Evolutionary conservation across 176 grass and related monocot species (phyloP).

Genomic region (Oryza officinalis): DNA sequence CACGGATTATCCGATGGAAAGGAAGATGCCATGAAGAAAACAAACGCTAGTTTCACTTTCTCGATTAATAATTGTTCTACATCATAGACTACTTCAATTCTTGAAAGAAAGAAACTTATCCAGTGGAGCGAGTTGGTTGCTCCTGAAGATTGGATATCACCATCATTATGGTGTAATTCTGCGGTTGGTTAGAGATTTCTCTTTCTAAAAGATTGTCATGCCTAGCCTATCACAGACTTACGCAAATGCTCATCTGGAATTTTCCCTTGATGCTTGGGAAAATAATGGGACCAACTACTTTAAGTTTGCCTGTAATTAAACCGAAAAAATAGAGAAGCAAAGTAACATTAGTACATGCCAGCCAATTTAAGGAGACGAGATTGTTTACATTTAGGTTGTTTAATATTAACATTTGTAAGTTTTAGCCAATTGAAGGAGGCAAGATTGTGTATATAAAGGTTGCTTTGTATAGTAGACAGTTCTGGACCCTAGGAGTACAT

Average conservation of each 20-base stretch:
- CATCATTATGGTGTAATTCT: constrained; percentile 26
- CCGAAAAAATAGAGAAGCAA: background rate
- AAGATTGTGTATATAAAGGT: background rate
- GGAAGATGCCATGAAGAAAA: constrained; percentile 36
- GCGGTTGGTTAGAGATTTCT: constrained; percentile 37
- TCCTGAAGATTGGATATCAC: constrained; percentile 23
- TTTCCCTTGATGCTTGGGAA: constrained; percentile 25
- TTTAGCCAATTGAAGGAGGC: background rate
- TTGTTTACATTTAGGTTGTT: constrained; percentile 27
- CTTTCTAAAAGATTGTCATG: constrained; percentile 26
- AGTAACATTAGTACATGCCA: constrained; percentile 16
- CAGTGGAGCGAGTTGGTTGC: constrained; percentile 34
- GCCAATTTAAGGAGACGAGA: constrained; percentile 18
- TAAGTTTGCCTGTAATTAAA: constrained; percentile 33
- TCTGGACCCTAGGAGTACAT: background rate
- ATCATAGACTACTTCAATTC: constrained; percentile 43
- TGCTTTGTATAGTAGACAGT: background rate
- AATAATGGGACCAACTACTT: background rate
- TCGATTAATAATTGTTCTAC: constrained; percentile 30
- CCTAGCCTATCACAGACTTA: constrained; percentile 28
- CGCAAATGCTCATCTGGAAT: constrained; percentile 14
- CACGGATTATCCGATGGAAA: constrained; percentile 38
- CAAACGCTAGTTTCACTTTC: constrained; percentile 44
- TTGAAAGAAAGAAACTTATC: constrained; percentile 33
- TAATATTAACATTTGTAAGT: background rate